Evolutionary conservation across 2,329 filamentous ascomycete genomes (phyloP), one percentile per base, ranked within the genome.

Genomic region (Madurella fahalii): DNA sequence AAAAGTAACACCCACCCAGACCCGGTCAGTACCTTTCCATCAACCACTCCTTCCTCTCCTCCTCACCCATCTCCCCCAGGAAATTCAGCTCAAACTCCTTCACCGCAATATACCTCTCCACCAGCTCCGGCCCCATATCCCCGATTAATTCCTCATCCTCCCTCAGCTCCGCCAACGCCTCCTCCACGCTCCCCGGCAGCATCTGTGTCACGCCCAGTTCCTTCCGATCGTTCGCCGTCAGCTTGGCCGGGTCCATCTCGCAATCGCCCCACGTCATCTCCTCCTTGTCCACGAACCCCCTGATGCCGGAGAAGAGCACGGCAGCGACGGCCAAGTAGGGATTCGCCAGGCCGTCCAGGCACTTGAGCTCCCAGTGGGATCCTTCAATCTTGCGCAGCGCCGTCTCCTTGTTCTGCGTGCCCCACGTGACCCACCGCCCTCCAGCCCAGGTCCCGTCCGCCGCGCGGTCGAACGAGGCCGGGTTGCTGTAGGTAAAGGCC

Each of bases 371-470:
- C 86, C 89, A 95, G 64, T 90, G 85, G 17, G 82, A 83, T 2
- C 69, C 72, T 2, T 74, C 73, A 46, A 90, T 79, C 66, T 86
- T 85, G 12, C 89, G 80, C 9, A 95, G 74, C 0, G 89, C 86
- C 4, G 83, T 77, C 72, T 93, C 88, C 16, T 87, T 83, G 68
- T 94, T 94, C 70, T 94, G 85, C 4, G 83, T 87, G 12, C 90
- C 90, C 89, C 89, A 95, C 0, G 85, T 74, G 0, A 92, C 80
- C 84, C 86, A 92, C 8, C 84, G 81, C 0, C 88, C 88, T n/a
- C 88, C 88, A 0, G 87, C 81, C 89, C 89, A 94, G 55, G 74
- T 75, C n/a, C 88, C 80, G 50, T 90, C 84, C 1, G 72, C 70
- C 11, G 89, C 77, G 4, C 89, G 80, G 37, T 81, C 80, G 68